Percentiles rank a stretch among this genome's conserved stretches.
These are phyloP conservation scores for Colletotrichum theobromicola DNA, from an alignment of 2,329 filamentous ascomycete genomes.

Conservation along the genomic window DNA sequence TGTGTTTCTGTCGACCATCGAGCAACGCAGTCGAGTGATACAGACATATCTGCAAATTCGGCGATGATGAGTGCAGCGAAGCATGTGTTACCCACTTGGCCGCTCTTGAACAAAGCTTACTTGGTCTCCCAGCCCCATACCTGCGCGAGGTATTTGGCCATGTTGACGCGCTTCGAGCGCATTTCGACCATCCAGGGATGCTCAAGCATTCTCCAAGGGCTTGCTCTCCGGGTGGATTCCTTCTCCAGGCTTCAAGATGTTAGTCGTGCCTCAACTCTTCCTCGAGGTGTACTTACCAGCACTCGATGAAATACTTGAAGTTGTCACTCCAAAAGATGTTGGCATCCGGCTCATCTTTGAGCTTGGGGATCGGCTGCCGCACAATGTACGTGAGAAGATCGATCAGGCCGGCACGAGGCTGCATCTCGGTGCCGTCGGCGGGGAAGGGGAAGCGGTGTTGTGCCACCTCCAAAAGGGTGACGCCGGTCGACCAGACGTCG, in stretches of 20 bases:
- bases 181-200: slow-evolving; percentile 99
- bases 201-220: slow-evolving; percentile 98
- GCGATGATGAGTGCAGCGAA: neutral
- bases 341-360: slow-evolving; percentile 92
- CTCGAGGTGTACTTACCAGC: slow-evolving; percentile 75
- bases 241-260: slow-evolving; percentile 79
- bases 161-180: slow-evolving; percentile 94
- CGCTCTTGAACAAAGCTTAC: neutral
- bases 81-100: neutral
- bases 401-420: slow-evolving; percentile 89
- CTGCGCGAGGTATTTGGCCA: slow-evolving; percentile 90
- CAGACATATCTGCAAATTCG: neutral
- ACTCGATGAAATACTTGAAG: slow-evolving; percentile 99
- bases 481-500: slow-evolving; percentile 97
- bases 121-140: slow-evolving; percentile 96
- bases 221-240: slow-evolving; percentile 83
- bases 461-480: slow-evolving; percentile 97
- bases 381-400: slow-evolving; percentile 98
- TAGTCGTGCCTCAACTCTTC: neutral
- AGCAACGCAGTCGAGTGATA: neutral
- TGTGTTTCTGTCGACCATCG: neutral
- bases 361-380: slow-evolving; percentile 88
- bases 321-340: slow-evolving; percentile 94
- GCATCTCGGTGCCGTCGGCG: slow-evolving; percentile 93
- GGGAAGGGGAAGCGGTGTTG: slow-evolving; percentile 99